Conservation (phyloP, 1,284 basidiomycete species). For the Trametes hirsuta region DNA sequence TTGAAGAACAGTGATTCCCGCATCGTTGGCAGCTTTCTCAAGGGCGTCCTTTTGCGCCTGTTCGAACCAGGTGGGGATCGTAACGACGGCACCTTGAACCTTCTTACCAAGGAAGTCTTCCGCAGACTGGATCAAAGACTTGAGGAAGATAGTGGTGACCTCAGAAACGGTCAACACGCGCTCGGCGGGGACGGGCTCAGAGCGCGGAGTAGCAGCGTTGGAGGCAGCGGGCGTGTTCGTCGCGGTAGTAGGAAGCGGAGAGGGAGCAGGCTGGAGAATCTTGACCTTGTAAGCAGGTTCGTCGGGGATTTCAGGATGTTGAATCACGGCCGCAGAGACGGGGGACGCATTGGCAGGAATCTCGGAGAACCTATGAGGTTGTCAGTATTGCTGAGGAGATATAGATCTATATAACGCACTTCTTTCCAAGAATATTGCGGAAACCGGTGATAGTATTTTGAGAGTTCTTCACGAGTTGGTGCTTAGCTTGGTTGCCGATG, state of each 20-base stretch:
- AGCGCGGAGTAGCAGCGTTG: conserved; percentile 72
- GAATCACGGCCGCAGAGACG: conserved; percentile 69
- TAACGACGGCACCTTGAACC: conserved; percentile 84
- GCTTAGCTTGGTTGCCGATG: conserved; percentile 94
- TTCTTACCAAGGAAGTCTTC: conserved; percentile 91
- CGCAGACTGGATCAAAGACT: conserved; percentile 85
- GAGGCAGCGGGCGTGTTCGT: conserved; percentile 71
- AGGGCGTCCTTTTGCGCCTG: conserved; percentile 74
- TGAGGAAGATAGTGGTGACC: conserved; percentile 85
- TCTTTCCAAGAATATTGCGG: conserved; percentile 92
- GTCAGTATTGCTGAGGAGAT: background rate
- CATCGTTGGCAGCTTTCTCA: conserved; percentile 74
- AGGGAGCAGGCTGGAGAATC: conserved; percentile 75
- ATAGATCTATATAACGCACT: conserved; percentile 48
- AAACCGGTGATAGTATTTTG: conserved; percentile 95
- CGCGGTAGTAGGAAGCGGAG: conserved; percentile 55
- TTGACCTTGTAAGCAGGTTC: conserved; percentile 88
- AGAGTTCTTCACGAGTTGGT: conserved; percentile 94
- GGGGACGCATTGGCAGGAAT: conserved; percentile 58
- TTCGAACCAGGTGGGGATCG: conserved; percentile 80
- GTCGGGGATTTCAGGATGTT: conserved; percentile 74
- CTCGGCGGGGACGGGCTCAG: conserved; percentile 76
- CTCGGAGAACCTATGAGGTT: conserved; percentile 66
- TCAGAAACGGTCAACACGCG: conserved; percentile 86
- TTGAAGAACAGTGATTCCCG: conserved; percentile 85